Percentiles rank a stretch among this genome's conserved stretches.
Conservation (phyloP, 305 asterid genomes). For the Solanum hybrid region DNA sequence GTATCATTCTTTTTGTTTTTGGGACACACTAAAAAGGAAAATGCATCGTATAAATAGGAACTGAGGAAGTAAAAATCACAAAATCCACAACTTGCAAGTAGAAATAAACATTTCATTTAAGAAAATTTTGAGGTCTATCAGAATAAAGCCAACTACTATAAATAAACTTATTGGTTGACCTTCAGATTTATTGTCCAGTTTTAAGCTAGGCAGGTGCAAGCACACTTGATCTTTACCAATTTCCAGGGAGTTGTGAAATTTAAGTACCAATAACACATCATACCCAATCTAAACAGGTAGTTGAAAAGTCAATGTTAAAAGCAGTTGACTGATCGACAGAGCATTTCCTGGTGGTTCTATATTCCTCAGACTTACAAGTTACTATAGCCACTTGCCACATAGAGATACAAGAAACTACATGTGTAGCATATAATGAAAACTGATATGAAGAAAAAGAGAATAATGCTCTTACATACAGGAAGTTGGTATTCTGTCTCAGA, state of each 20-base stretch:
- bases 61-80: not conserved
- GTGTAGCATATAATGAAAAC: not conserved
- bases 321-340: not conserved
- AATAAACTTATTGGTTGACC: not conserved
- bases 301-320: not conserved
- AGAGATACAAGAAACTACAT: not conserved
- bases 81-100: not conserved
- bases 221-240: not conserved
- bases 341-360: not conserved
- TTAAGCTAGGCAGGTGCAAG: not conserved
- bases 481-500: constrained; percentile 76
- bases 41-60: not conserved
- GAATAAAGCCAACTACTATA: not conserved
- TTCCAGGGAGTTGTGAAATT: not conserved
- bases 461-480: constrained; percentile 49
- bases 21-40: not conserved
- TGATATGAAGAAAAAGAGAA: constrained; percentile 5
- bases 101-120: not conserved
- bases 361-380: not conserved
- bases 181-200: not conserved
- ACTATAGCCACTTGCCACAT: not conserved
- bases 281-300: not conserved
- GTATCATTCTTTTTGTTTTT: not conserved
- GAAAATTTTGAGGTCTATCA: not conserved
- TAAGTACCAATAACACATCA: not conserved